These are phyloP conservation scores for Austroboletus niveus DNA, from an alignment of 1,284 basidiomycete genomes.

Conservation along the genomic window DNA sequence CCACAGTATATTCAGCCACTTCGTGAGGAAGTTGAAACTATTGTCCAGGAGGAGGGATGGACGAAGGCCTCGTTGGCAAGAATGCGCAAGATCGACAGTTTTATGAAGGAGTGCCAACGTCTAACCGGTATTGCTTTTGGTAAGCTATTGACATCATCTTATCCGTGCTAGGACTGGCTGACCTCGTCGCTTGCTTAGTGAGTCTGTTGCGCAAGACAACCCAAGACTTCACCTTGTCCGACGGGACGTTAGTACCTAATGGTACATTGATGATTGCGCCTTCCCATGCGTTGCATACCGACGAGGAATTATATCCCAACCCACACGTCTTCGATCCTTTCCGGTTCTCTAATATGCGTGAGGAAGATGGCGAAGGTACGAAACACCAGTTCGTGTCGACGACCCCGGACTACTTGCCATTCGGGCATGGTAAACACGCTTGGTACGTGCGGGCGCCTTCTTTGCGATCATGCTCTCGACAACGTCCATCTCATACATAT, in stretches of 20 bases:
- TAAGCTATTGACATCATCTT: conserved; percentile 17
- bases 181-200: background rate
- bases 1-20: conserved; percentile 38
- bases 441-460: background rate
- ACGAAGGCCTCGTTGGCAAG: conserved; percentile 38
- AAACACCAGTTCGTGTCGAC: background rate
- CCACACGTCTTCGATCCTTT: background rate
- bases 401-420: background rate
- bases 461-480: background rate
- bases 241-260: background rate
- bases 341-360: background rate
- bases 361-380: background rate
- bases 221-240: background rate
- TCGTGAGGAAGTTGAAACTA: conserved; percentile 41
- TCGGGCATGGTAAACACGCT: background rate
- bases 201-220: background rate
- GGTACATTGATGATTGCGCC: background rate
- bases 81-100: conserved; percentile 46
- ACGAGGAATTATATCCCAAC: background rate
- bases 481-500: background rate
- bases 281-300: background rate
- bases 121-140: conserved; percentile 26
- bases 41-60: conserved; percentile 38
- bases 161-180: background rate
- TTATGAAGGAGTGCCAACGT: conserved; percentile 42